Evolutionary conservation across 2,329 filamentous ascomycete genomes (phyloP).

Genomic region (Helminthosporium solani): DNA sequence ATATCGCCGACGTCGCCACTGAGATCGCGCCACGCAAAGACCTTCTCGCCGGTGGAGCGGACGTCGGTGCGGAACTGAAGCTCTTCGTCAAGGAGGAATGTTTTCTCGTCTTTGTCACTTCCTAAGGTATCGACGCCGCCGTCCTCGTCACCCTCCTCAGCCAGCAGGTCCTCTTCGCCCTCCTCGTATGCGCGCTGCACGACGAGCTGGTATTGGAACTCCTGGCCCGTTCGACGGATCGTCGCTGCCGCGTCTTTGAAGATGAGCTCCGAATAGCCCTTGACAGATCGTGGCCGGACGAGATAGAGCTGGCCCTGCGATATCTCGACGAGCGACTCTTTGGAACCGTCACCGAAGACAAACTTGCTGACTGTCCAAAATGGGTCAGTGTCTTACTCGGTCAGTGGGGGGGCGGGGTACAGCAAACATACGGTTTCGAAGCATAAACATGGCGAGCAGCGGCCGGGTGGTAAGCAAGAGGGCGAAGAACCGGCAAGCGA

Average conservation of each 20-base stretch:
- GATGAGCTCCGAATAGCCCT: conserved; percentile 97
- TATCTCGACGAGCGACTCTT: conserved; percentile 92
- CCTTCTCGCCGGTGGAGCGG: conserved; percentile 75
- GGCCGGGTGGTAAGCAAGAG: neutral
- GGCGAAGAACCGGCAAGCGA: neutral
- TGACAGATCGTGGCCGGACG: conserved; percentile 89
- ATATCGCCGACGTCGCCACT: conserved; percentile 92
- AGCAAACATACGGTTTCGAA: conserved; percentile 41
- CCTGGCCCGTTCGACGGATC: conserved; percentile 88
- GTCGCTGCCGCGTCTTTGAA: conserved; percentile 95
- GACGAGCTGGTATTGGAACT: conserved; percentile 96
- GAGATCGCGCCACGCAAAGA: conserved; percentile 92
- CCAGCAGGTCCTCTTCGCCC: conserved; percentile 87
- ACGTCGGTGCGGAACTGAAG: conserved; percentile 84
- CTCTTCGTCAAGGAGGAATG: conserved; percentile 89
- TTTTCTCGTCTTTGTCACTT: conserved; percentile 92
- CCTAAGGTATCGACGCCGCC: conserved; percentile 71
- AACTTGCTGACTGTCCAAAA: conserved; percentile 74
- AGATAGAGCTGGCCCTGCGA: conserved; percentile 96
- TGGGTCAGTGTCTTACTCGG: conserved; percentile 22
- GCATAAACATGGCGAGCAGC: conserved; percentile 42
- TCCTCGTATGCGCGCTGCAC: conserved; percentile 96
- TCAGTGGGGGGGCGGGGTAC: conserved; percentile 34
- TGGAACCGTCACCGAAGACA: conserved; percentile 83
- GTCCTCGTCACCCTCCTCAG: conserved; percentile 86